A percentile compares a stretch with the other conserved stretches of the same genome.
Conservation (phyloP, 1,284 basidiomycete genomes). For the Cutaneotrichosporon cavernicola region DNA sequence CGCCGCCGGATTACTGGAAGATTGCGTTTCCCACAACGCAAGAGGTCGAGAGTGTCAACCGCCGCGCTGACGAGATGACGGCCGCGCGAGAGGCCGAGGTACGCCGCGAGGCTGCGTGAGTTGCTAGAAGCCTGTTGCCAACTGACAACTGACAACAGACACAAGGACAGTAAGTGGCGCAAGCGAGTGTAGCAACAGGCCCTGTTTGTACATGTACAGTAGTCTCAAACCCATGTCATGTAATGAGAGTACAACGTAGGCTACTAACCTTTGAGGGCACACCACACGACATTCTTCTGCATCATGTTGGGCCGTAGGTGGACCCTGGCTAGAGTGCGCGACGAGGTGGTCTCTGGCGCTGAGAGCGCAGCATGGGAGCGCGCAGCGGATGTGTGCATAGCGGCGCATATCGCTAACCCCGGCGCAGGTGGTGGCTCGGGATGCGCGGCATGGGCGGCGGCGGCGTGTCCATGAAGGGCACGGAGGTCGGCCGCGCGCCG, state of each 20-base stretch:
- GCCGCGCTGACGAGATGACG: slow-evolving; percentile 60
- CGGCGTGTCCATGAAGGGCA: slow-evolving; percentile 34
- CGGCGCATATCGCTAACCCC: not conserved
- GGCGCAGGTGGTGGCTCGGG: slow-evolving; percentile 22
- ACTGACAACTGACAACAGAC: slow-evolving; percentile 30
- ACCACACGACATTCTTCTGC: too few relatives aligned
- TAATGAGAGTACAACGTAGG: not conserved
- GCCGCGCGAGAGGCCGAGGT: slow-evolving; percentile 65
- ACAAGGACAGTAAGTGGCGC: slow-evolving; percentile 42
- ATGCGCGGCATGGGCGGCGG: slow-evolving; percentile 48
- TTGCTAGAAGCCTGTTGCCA: not conserved
- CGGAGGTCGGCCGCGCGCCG: slow-evolving; percentile 30
- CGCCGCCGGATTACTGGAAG: slow-evolving; percentile 75
- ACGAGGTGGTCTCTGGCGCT: too few relatives aligned
- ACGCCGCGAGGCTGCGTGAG: slow-evolving; percentile 45
- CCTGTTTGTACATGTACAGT: slow-evolving; percentile 3
- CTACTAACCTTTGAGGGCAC: not conserved
- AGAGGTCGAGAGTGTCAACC: slow-evolving; percentile 70
- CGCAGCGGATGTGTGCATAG: not conserved
- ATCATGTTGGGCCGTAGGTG: not conserved
- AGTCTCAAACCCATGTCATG: not conserved
- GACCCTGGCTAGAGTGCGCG: too few relatives aligned
- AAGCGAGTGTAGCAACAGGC: slow-evolving; percentile 28
- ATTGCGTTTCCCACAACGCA: slow-evolving; percentile 86
- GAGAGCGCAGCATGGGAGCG: not conserved